Percentiles rank a stretch among this genome's conserved stretches.
phyloP scores from a whole-genome alignment of 805 yeast species.

The Zygotorulaspora sp. region DNA sequence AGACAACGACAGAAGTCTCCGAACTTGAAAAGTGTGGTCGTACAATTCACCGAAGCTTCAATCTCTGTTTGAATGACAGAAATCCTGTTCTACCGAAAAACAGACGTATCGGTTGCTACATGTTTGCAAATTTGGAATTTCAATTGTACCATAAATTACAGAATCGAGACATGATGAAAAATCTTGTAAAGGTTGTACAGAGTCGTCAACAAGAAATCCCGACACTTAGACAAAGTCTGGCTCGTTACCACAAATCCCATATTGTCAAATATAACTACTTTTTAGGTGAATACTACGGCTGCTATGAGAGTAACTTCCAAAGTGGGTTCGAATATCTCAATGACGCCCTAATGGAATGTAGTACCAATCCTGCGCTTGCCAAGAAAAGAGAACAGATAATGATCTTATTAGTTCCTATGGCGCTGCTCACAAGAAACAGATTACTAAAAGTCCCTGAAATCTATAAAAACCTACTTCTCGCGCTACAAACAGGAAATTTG shows the following conservation, averaged over 20 bases:
- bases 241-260: slow-evolving; percentile 44
- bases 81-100: slow-evolving; percentile 46
- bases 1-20: background rate
- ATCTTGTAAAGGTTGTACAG: slow-evolving; percentile 63
- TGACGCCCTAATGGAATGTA: slow-evolving; percentile 39
- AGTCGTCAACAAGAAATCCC: slow-evolving; percentile 31
- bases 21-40: slow-evolving; percentile 52
- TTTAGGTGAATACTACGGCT: slow-evolving; percentile 60
- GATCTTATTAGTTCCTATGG: slow-evolving; percentile 59
- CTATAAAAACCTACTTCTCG: background rate
- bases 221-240: slow-evolving; percentile 11
- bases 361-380: slow-evolving; percentile 6
- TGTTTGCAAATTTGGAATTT: slow-evolving; percentile 65
- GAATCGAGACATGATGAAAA: slow-evolving; percentile 68
- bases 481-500: slow-evolving; percentile 46
- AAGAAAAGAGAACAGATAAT: slow-evolving; percentile 42
- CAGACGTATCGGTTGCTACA: slow-evolving; percentile 62
- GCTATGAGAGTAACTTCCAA: slow-evolving; percentile 52
- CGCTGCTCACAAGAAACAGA: slow-evolving; percentile 41
- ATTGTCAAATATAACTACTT: slow-evolving; percentile 63
- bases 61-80: slow-evolving; percentile 73
- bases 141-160: slow-evolving; percentile 61
- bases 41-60: slow-evolving; percentile 67
- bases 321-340: slow-evolving; percentile 49
- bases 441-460: background rate